Evolutionary conservation across 139 green algal genomes (phyloP), one percentile per base, ranked within the genome.

Genomic region (Closterium sp.): DNA sequence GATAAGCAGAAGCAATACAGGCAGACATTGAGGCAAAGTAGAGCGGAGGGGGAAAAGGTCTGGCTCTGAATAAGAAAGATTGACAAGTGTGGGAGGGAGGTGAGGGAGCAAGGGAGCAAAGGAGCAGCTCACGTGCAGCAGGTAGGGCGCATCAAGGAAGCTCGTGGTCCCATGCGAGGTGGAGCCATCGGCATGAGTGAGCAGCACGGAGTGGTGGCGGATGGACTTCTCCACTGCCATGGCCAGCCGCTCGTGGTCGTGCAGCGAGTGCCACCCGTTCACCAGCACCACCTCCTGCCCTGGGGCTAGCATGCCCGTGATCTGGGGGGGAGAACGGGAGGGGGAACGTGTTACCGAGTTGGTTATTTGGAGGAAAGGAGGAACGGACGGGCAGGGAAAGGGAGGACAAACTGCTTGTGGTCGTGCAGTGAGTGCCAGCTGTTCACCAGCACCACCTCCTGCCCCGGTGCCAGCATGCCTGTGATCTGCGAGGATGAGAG

Each of bases 261-360:
- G 94, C 10, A 95, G 92, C 7, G 31, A 88, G 92, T 95, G 90
- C 28, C 92, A 85, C 5, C 89, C 94, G 22, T 30, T 62, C 32
- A 95, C 89, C 50, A 95, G 34, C 50, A 94, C 89, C 30, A 95
- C 73, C 24, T 93, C 89, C 94, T 95, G 94, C 17, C 89, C 62
- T 9, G 93, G 91, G 7, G 90, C 91, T 2, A 89, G 30, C 84
- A 95, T 89, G 88, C 79, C 85, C 1, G 70, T 86, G 31, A 93
- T 79, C 91, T 95, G 89, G 13, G 32, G 45, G 24, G 29, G 3
- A 85, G 42, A 90, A n/a, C 87, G 9, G 27, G 87, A 90, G 87
- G 28, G 28, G 29, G 42, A 84, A n/a, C n/a, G n/a, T n/a, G n/a
- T n/a, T n/a, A n/a, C n/a, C n/a, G n/a, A n/a, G n/a, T n/a, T n/a